Base-by-base conservation (phyloP, 179 eudicot genomes). In the Camellia oleifera region DNA sequence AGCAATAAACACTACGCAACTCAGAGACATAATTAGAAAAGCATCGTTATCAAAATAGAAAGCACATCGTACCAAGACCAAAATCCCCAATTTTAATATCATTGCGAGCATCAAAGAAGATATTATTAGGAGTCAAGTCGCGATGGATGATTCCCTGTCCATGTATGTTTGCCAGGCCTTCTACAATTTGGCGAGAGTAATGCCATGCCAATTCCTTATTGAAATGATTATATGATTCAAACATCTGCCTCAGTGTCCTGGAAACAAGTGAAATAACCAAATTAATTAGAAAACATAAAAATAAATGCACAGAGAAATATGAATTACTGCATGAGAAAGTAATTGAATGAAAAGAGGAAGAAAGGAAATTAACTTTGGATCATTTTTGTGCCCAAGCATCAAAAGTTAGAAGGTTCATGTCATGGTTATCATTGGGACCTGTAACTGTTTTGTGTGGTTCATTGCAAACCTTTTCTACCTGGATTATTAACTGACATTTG, bases 1-100 rank as follows among this genome's bases (percentile, higher is more conserved):
- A 32, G 32, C 32, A 32, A 32, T 32, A 1, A 32, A 32, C 32
- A 32, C 32, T 42, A 18, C n/a, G 57, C 62, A 58, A 61, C 12
- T 66, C 65, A 45, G 44, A 60, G 45, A 60, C 40, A 61, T 1
- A 11, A 23, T 26, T 17, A 76, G 50, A 66, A 67, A 50, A 23
- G 46, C 69, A 50, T 71, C 44, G 12, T 57, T 40, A 44, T 20
- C 7, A 69, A 48, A 26, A 17, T 42, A 44, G 67, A 77, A 64
- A 75, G 32, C 18, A 58, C 44, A 76, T 54, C 91, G 82, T 90
- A 95, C 98, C 99, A 81, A 96, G 95, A 80, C 99, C 99, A 88
- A 96, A 96, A 89, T 96, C 99, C 60, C 99, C 99, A 80, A 96
- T 96, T 86, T 96, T 96, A 72, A 96, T 92, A 81, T 96, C 97